Base-by-base conservation (phyloP, 441 rosid genomes). In the Flueggea neowawraea region DNA sequence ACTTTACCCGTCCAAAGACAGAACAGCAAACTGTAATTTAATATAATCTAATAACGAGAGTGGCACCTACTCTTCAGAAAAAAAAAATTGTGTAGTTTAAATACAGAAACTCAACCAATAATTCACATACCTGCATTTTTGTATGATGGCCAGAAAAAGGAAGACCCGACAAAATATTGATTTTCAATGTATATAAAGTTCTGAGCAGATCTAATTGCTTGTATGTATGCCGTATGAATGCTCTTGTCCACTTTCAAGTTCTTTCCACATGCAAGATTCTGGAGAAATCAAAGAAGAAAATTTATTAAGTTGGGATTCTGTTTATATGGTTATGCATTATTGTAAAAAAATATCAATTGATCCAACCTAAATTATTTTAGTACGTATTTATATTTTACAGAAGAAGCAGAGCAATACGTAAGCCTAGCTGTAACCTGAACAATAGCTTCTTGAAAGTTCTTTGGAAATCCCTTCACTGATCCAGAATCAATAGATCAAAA, bases 401-500 rank as follows among this genome's bases (percentile, higher is more conserved):
- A 11, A 63, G 14, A 55, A 31, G 5, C 14, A 57, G 28, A 16
- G 50, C 17, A 31, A 39, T 47, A 41, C 15, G 47, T n/a, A 31
- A 50, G 47, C 55, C 6, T 59, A 17, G 15, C 60, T 57, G 62
- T 65, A 61, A 86, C 93, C 87, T 80, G 84, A 57, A 76, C 77
- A 44, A 73, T 55, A 54, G 87, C 91, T 74, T 85, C 76, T 67
- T 78, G 71, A 55, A 75, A 53, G 41, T 72, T 73, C 58, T 87
- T 84, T 1, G 84, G 88, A 57, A 89, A 89, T 61, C 94, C 87
- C 63, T 77, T 78, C 6, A 83, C 85, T 32, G 85, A 87, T 54
- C 90, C 87, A 13, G 88, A 85, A 75, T 89, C 96, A 61, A 84
- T 89, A 49, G 96, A 89, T 44, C 91, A 79, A 57, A 89, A 89